A percentile compares a stretch with the other conserved stretches of the same genome.
phyloP scores from a whole-genome alignment of 192 early-diverging fungal genomes.

The Linnemannia hyalina region DNA sequence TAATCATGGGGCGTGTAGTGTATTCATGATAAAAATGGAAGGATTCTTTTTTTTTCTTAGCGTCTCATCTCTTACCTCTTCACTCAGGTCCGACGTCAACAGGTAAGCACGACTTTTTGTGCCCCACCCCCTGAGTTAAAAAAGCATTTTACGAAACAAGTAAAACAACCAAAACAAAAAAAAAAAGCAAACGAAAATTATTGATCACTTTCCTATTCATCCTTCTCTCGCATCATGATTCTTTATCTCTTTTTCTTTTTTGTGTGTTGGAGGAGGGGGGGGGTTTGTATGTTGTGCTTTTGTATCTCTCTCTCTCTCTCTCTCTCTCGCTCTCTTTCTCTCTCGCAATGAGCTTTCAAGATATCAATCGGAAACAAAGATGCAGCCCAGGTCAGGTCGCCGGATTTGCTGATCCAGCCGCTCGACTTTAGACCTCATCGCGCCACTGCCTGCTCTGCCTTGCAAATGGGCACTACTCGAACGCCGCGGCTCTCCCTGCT shows the following conservation, averaged over 20 bases:
- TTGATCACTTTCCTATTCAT: background rate
- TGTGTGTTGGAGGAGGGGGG: background rate
- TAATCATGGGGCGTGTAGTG: too few relatives aligned
- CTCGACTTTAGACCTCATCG: slow-evolving; percentile 26
- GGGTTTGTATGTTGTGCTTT: background rate
- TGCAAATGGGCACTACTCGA: background rate
- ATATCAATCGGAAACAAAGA: slow-evolving; percentile 37
- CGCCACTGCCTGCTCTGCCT: background rate
- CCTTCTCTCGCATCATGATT: background rate
- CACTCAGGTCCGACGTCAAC: too few relatives aligned
- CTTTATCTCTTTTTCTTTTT: background rate
- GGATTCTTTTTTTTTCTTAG: too few relatives aligned
- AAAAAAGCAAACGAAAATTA: background rate
- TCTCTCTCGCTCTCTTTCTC: background rate
- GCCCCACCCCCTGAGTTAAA: too few relatives aligned
- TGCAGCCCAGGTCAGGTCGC: slow-evolving; percentile 41
- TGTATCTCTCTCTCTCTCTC: background rate
- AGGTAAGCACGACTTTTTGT: too few relatives aligned
- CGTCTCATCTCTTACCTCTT: too few relatives aligned
- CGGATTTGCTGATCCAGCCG: slow-evolving; percentile 44
- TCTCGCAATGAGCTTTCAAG: background rate
- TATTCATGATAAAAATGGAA: too few relatives aligned
- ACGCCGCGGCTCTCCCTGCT: slow-evolving; percentile 21
- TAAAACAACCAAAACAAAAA: background rate
- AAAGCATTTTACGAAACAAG: background rate